Evolutionary conservation across 768 basidiomycete species (phyloP).

Genomic region (Tubosaeta brunneosetosa): DNA sequence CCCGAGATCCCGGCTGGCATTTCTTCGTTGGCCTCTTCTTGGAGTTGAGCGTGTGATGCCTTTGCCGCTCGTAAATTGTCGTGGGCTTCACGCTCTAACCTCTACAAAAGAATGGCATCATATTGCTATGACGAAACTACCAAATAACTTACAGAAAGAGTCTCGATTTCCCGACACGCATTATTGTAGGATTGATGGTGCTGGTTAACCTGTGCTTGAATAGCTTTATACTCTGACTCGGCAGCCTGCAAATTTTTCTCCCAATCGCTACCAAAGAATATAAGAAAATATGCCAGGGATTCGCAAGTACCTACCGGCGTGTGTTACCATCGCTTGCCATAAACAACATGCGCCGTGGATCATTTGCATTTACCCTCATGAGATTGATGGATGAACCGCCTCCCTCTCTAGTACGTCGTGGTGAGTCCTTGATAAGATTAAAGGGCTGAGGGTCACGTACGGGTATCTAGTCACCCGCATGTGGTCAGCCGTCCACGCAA

Average conservation of each 20-base stretch:
- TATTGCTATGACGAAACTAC: not conserved
- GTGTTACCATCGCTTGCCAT: slow-evolving; percentile 49
- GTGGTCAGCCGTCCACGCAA: slow-evolving; percentile 58
- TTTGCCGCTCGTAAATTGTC: slow-evolving; percentile 33
- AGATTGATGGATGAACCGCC: slow-evolving; percentile 53
- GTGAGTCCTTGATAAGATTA: not conserved
- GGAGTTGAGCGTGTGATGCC: slow-evolving; percentile 36
- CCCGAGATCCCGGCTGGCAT: slow-evolving; percentile 59
- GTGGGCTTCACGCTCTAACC: slow-evolving; percentile 16
- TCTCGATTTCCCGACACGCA: slow-evolving; percentile 28
- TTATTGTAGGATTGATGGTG: slow-evolving; percentile 28
- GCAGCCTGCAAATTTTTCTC: slow-evolving; percentile 34
- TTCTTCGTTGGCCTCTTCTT: slow-evolving; percentile 64
- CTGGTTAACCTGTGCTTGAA: slow-evolving; percentile 26
- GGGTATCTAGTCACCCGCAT: slow-evolving; percentile 61
- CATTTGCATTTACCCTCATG: slow-evolving; percentile 22
- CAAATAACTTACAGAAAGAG: slow-evolving; percentile 31
- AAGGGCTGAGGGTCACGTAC: slow-evolving; percentile 37
- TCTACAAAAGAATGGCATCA: slow-evolving; percentile 9
- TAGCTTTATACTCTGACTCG: slow-evolving; percentile 34
- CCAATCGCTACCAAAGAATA: slow-evolving; percentile 40
- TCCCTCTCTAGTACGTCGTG: slow-evolving; percentile 48
- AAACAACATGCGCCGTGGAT: slow-evolving; percentile 47
- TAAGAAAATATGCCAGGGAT: not conserved
- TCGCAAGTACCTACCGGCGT: slow-evolving; percentile 36